phyloP scores from a whole-genome alignment of 495 filamentous ascomycete species.

The Penicillium cinerascens region DNA sequence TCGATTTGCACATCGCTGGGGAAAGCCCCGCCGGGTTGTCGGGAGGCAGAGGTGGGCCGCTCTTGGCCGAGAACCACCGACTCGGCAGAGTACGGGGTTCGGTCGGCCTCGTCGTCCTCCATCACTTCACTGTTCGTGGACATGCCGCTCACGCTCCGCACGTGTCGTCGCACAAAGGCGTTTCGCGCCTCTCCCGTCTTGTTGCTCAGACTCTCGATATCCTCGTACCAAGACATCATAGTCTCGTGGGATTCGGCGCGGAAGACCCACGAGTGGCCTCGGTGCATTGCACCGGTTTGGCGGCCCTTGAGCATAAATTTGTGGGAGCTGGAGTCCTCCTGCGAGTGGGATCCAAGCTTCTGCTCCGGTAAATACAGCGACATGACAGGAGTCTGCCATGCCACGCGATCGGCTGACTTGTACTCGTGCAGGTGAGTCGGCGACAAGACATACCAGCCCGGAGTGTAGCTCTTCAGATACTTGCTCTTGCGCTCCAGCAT shows the following conservation, averaged over 20 bases:
- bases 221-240: conserved; percentile 95
- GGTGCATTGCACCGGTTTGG: conserved; percentile 89
- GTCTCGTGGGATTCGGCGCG: conserved; percentile 91
- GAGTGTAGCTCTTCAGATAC: conserved; percentile 95
- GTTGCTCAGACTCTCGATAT: conserved; percentile 82
- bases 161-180: conserved; percentile 77
- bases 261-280: conserved; percentile 97
- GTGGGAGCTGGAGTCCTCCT: conserved; percentile 81
- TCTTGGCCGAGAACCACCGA: conserved; percentile 46
- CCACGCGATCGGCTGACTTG: conserved; percentile 77
- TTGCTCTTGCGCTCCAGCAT: conserved; percentile 97
- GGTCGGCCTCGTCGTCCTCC: conserved; percentile 84
- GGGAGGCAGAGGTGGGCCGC: conserved; percentile 48
- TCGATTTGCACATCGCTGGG: conserved; percentile 81
- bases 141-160: conserved; percentile 66
- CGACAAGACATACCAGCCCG: conserved; percentile 96
- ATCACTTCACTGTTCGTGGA: conserved; percentile 69
- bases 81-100: conserved; percentile 64
- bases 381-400: conserved; percentile 81
- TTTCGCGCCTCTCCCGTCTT: conserved; percentile 85
- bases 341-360: conserved; percentile 88
- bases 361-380: conserved; percentile 92
- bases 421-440: conserved; percentile 97
- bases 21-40: conserved; percentile 84
- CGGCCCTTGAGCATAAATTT: conserved; percentile 97